phyloP scores from a whole-genome alignment of 2,329 filamentous ascomycete genomes.

The Penicillium sp. region DNA sequence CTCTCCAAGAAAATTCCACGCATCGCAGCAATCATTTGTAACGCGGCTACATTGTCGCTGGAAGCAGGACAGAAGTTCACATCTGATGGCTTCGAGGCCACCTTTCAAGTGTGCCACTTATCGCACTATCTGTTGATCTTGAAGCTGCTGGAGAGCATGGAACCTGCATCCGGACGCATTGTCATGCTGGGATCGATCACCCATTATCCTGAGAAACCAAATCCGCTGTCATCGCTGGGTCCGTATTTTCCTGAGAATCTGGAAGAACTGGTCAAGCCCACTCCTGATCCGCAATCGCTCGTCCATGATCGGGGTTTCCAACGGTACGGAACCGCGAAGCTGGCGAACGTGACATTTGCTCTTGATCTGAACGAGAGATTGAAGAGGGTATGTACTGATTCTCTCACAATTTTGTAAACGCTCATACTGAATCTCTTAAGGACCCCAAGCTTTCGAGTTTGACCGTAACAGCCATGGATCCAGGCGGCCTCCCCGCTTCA shows the following conservation, averaged over 20 bases:
- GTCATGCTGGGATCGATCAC: constrained; percentile 36
- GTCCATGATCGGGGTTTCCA: constrained; percentile 45
- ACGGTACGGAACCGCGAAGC: constrained; percentile 48
- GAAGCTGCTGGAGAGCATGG: constrained; percentile 34
- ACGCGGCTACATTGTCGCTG: constrained; percentile 45
- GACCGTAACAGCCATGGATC: constrained; percentile 36
- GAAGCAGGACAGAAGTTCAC: constrained; percentile 34
- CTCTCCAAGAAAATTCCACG: constrained; percentile 30
- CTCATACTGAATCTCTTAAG: constrained; percentile 13
- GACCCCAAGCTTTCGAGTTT: constrained; percentile 29
- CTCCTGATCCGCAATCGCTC: constrained; percentile 31
- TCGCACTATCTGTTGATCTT: constrained; percentile 43
- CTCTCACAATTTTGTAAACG: too few relatives aligned
- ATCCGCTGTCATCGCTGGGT: constrained; percentile 40
- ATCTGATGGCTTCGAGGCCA: constrained; percentile 41
- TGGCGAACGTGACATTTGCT: constrained; percentile 44
- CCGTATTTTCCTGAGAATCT: constrained; percentile 40
- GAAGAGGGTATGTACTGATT: constrained; percentile 25
- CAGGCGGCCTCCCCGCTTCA: constrained; percentile 28
- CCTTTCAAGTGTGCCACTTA: constrained; percentile 44
- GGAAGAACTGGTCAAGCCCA: constrained; percentile 40
- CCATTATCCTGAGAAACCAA: constrained; percentile 43
- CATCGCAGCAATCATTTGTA: constrained; percentile 43
- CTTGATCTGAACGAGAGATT: constrained; percentile 43
- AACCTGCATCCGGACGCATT: constrained; percentile 24